Evolutionary conservation across 345 rosid genomes (phyloP).

Genomic region (Camelina laxa): DNA sequence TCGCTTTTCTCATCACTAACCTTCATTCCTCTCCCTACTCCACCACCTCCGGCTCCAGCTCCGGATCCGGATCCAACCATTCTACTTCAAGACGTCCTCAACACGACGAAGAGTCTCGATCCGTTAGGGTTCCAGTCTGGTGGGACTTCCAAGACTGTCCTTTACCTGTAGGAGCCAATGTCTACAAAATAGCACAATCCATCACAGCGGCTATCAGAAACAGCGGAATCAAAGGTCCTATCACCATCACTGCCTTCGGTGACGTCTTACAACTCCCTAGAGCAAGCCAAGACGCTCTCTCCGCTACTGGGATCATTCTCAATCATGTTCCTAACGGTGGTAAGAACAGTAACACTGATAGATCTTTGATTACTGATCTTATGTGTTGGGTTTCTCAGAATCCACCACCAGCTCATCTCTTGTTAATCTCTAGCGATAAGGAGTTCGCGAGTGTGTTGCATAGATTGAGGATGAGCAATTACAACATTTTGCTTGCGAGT

Average conservation of each 20-base stretch:
- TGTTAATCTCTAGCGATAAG: constrained; percentile 74
- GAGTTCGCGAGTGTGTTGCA: constrained; percentile 76
- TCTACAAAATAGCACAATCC: constrained; percentile 54
- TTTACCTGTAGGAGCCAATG: constrained; percentile 66
- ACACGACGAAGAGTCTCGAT: constrained; percentile 61
- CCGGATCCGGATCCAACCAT: constrained; percentile 23
- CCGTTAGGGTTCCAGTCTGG: constrained; percentile 87
- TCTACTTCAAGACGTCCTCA: constrained; percentile 39
- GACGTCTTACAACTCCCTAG: constrained; percentile 68
- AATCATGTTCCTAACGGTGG: constrained; percentile 82
- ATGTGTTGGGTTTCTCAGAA: constrained; percentile 89
- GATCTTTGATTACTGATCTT: constrained; percentile 73
- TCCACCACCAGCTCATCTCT: constrained; percentile 97
- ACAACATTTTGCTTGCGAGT: constrained; percentile 84
- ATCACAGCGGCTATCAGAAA: constrained; percentile 72
- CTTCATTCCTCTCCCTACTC: constrained; percentile 44
- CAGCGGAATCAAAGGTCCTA: constrained; percentile 85
- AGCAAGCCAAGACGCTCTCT: constrained; percentile 75
- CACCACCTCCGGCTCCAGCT: constrained; percentile 28
- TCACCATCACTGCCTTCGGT: constrained; percentile 88
- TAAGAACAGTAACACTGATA: constrained; percentile 76
- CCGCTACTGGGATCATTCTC: constrained; percentile 76
- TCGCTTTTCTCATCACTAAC: constrained; percentile 46
- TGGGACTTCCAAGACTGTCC: constrained; percentile 92
- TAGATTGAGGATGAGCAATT: constrained; percentile 87